Evolutionary conservation across 257 asterid species (phyloP).

Genomic region (Lycium ferocissimum): DNA sequence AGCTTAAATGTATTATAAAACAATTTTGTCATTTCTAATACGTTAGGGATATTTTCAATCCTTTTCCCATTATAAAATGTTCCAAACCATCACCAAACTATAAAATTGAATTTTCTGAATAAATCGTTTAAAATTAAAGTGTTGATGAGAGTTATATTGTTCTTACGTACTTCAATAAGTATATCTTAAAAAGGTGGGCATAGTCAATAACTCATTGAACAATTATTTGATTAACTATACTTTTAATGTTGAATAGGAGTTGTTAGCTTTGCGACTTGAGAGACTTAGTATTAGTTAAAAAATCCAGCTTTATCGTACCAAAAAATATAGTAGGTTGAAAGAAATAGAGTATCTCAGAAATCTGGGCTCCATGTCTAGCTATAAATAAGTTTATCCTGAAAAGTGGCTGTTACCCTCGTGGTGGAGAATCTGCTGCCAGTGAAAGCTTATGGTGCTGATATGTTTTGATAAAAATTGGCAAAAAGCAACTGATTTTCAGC

Average conservation of each 20-base stretch:
- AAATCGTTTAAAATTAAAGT: too few relatives aligned
- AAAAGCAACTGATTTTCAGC: conserved; percentile 27
- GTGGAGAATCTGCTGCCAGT: conserved; percentile 34
- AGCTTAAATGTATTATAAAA: too few relatives aligned
- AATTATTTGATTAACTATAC: neutral
- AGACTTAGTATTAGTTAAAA: neutral
- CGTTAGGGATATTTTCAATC: too few relatives aligned
- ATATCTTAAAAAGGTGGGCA: too few relatives aligned
- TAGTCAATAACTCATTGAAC: neutral
- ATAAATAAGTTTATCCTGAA: neutral
- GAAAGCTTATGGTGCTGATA: conserved; percentile 25
- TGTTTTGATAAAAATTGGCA: conserved; percentile 8
- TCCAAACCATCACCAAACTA: too few relatives aligned
- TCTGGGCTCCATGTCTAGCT: neutral
- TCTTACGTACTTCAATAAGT: too few relatives aligned
- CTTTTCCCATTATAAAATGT: too few relatives aligned
- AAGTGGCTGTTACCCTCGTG: neutral
- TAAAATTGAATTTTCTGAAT: too few relatives aligned
- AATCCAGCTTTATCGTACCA: neutral
- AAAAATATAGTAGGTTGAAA: neutral
- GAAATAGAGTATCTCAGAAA: neutral
- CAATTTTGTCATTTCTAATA: too few relatives aligned
- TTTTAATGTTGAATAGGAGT: neutral
- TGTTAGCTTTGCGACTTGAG: neutral
- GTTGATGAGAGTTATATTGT: too few relatives aligned